Percentiles rank a stretch among this genome's conserved stretches.
phyloP scores from a whole-genome alignment of 2,329 filamentous ascomycete genomes.

The Apiospora phragmitis region DNA sequence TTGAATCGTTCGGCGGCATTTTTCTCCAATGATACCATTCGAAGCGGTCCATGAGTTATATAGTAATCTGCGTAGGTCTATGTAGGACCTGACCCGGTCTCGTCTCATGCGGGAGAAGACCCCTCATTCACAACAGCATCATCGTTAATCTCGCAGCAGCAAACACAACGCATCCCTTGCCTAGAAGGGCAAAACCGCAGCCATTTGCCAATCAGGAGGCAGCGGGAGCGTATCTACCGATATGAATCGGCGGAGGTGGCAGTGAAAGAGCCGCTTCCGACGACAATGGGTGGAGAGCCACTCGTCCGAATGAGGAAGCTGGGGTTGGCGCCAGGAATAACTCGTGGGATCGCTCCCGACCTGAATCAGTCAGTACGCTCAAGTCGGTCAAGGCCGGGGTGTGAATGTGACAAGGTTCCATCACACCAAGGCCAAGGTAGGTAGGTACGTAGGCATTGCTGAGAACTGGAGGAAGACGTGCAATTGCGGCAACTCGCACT shows the following conservation, averaged over 20 bases:
- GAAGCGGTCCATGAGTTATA: not conserved
- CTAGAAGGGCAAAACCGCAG: not conserved
- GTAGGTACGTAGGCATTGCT: not conserved
- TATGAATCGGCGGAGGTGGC: not conserved
- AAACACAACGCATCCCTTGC: not conserved
- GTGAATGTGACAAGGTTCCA: not conserved
- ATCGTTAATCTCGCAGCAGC: not conserved
- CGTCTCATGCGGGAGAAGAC: not conserved
- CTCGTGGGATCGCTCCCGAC: not conserved
- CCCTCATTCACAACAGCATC: not conserved
- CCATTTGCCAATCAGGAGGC: not conserved
- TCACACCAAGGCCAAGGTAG: not conserved
- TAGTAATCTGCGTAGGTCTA: not conserved
- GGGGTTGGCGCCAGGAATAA: not conserved
- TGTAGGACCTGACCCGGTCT: not conserved
- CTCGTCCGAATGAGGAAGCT: not conserved
- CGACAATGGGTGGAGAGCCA: not conserved
- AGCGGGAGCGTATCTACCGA: not conserved
- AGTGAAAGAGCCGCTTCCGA: not conserved
- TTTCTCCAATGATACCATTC: not conserved
- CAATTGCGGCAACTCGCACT: slow-evolving; percentile 4
- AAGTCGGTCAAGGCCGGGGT: not conserved
- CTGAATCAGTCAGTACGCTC: not conserved
- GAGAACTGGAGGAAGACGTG: not conserved
- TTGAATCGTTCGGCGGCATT: not conserved